A percentile compares a stretch with the other conserved stretches of the same genome.
Conservation (phyloP, 257 asterid genomes). For the Solanum sitiens region DNA sequence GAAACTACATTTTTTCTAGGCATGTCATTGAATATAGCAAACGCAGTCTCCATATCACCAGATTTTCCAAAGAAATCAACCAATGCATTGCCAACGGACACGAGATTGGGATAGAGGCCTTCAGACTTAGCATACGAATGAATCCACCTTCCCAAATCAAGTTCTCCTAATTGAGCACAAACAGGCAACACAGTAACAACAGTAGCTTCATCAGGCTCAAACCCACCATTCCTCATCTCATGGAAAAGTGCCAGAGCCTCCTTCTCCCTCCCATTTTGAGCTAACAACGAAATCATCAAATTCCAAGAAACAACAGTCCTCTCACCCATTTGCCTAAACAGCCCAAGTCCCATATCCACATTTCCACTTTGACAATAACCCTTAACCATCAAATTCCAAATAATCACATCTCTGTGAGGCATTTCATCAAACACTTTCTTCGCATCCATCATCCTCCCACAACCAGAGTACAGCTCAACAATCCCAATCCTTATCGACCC, state of each 20-base stretch:
- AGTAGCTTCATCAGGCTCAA: conserved; percentile 38
- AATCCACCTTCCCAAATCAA: conserved; percentile 23
- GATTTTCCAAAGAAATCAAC: conserved; percentile 26
- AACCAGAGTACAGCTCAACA: conserved; percentile 19
- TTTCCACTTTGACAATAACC: conserved; percentile 25
- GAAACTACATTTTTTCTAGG: conserved; percentile 24
- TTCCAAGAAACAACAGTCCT: conserved; percentile 36
- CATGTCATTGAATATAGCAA: conserved; percentile 11
- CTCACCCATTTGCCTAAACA: conserved; percentile 32
- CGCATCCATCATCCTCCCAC: conserved; percentile 20
- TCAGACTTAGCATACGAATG: conserved; percentile 21
- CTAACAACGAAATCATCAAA: conserved; percentile 27
- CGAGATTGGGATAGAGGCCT: conserved; percentile 12
- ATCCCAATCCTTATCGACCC: conserved; percentile 22
- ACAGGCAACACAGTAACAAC: conserved; percentile 28
- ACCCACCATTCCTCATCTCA: conserved; percentile 17
- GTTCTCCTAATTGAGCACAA: conserved; percentile 26
- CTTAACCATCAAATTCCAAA: conserved; percentile 40
- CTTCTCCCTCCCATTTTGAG: conserved; percentile 17
- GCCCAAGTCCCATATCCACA: conserved; percentile 13
- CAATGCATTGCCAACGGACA: conserved; percentile 26
- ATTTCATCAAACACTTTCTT: conserved; percentile 33
- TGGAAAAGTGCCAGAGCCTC: conserved; percentile 22
- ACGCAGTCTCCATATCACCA: conserved; percentile 22
- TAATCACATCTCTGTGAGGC: conserved; percentile 23